These are phyloP conservation scores for Cladophialophora exuberans DNA, from an alignment of 2,329 filamentous ascomycete species.

Conservation along the genomic window DNA sequence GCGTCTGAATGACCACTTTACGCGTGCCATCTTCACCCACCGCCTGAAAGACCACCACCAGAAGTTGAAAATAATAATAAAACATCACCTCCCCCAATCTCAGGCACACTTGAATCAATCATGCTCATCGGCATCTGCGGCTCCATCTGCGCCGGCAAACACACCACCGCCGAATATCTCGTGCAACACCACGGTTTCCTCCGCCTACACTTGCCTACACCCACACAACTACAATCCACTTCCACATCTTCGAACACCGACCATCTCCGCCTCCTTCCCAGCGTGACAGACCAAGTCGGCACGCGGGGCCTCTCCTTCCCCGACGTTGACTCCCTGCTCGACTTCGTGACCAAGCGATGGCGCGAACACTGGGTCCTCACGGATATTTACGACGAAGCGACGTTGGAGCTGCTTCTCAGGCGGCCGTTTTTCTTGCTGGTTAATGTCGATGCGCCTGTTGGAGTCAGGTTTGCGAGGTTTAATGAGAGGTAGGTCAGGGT, in stretches of 20 bases:
- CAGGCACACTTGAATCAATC: too few species aligned
- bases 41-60: background rate
- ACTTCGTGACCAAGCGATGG: slow-evolving; percentile 87
- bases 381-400: slow-evolving; percentile 72
- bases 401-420: slow-evolving; percentile 74
- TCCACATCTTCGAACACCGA: slow-evolving; percentile 4
- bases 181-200: slow-evolving; percentile 82
- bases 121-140: slow-evolving; percentile 60
- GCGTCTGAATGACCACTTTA: slow-evolving; percentile 28
- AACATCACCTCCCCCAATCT: too few species aligned
- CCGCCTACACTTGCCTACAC: slow-evolving; percentile 63
- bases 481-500: slow-evolving; percentile 52
- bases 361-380: slow-evolving; percentile 82
- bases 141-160: slow-evolving; percentile 89
- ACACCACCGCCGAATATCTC: slow-evolving; percentile 84
- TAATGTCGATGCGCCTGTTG: slow-evolving; percentile 87
- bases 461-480: slow-evolving; percentile 80
- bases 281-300: slow-evolving; percentile 32
- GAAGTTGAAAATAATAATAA: background rate
- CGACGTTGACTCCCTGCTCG: slow-evolving; percentile 69
- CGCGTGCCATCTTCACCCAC: slow-evolving; percentile 10
- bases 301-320: slow-evolving; percentile 34
- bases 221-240: slow-evolving; percentile 40
- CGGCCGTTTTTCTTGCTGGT: slow-evolving; percentile 93
- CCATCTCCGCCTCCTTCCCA: slow-evolving; percentile 28